Percentiles rank a stretch among this genome's conserved stretches.
Conservation (phyloP, 345 rosid species). For the Anacardium occidentale region DNA sequence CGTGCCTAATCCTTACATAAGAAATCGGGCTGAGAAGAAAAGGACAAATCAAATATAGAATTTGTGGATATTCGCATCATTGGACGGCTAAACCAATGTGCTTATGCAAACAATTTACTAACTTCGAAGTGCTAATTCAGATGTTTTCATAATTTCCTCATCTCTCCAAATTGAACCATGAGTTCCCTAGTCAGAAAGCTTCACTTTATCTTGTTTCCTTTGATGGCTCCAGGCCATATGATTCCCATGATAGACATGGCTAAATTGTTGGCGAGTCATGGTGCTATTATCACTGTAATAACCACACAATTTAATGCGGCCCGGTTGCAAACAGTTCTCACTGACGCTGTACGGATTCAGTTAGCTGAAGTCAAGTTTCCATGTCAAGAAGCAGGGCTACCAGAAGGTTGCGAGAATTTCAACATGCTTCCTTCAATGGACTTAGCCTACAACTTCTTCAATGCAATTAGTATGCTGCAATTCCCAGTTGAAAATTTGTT, state of each 20-base stretch:
- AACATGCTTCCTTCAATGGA: slow-evolving; percentile 6
- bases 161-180: not conserved
- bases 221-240: slow-evolving; percentile 62
- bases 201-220: slow-evolving; percentile 53
- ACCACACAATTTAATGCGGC: slow-evolving; percentile 38
- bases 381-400: slow-evolving; percentile 7
- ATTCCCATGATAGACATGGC: slow-evolving; percentile 54
- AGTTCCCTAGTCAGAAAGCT: slow-evolving; percentile 11
- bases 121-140: too few relatives aligned
- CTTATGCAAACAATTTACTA: too few relatives aligned
- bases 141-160: too few relatives aligned
- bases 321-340: slow-evolving; percentile 10
- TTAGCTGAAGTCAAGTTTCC: slow-evolving; percentile 6
- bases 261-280: slow-evolving; percentile 42
- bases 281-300: slow-evolving; percentile 42
- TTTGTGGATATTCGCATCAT: too few relatives aligned
- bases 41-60: too few relatives aligned
- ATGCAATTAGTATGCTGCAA: not conserved
- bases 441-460: not conserved
- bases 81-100: too few relatives aligned
- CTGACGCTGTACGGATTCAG: not conserved
- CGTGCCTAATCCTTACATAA: too few relatives aligned
- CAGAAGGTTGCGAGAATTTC: slow-evolving; percentile 9
- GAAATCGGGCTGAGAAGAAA: too few relatives aligned
- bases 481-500: slow-evolving; percentile 22